phyloP scores from a whole-genome alignment of 2,329 filamentous ascomycete genomes.

The Colletotrichum cordylinicola region DNA sequence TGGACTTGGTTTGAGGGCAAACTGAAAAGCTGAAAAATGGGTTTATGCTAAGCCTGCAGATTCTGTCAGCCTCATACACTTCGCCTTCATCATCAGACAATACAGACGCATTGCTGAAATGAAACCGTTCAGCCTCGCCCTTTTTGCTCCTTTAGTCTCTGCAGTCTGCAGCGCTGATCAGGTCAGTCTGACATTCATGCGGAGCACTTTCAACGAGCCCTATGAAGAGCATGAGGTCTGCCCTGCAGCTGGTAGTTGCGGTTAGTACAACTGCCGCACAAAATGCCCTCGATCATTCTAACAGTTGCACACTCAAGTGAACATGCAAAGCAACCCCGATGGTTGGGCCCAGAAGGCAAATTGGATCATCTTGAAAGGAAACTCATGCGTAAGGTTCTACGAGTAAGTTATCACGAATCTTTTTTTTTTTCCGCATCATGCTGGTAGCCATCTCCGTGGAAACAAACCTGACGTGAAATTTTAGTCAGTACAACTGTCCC shows the following conservation, averaged over 20 bases:
- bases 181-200: neutral
- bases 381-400: neutral
- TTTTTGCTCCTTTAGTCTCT: neutral
- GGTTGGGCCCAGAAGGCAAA: neutral
- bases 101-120: neutral
- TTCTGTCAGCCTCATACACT: neutral
- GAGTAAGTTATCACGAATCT: neutral
- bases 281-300: neutral
- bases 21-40: neutral
- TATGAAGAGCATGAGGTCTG: neutral
- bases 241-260: neutral
- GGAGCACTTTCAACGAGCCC: neutral
- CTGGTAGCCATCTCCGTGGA: rapidly evolving
- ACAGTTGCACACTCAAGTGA: neutral
- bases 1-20: neutral
- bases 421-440: neutral
- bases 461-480: neutral
- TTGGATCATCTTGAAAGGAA: neutral
- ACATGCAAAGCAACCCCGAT: neutral
- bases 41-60: neutral
- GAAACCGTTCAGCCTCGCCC: neutral
- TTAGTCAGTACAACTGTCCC: neutral
- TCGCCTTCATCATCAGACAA: neutral
- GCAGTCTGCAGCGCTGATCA: neutral
- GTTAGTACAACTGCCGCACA: neutral